phyloP scores from a whole-genome alignment of 1,284 basidiomycete genomes.

The Pseudozyma pruni region DNA sequence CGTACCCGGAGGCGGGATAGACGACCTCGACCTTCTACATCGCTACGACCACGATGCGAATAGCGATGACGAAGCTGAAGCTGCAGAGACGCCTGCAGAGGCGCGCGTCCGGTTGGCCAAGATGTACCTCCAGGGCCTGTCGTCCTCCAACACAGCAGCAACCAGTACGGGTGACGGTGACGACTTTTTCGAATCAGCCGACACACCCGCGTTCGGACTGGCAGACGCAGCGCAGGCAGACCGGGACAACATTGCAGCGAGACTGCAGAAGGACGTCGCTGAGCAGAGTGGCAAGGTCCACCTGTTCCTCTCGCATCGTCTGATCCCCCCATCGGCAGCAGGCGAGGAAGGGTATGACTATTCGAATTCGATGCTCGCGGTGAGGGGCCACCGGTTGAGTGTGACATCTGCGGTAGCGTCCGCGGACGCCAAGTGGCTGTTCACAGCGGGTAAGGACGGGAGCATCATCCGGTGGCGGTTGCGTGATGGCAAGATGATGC shows the following conservation, averaged over 20 bases:
- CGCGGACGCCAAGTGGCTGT: constrained; percentile 75
- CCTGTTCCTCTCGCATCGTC: constrained; percentile 73
- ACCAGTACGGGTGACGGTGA: constrained; percentile 13
- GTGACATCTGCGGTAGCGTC: constrained; percentile 81
- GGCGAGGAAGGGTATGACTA: neutral
- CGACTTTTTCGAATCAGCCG: constrained; percentile 67
- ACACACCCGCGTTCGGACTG: constrained; percentile 64
- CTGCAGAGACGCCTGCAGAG: constrained; percentile 84
- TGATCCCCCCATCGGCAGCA: constrained; percentile 34
- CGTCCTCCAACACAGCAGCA: constrained; percentile 1
- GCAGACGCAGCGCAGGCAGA: constrained; percentile 94
- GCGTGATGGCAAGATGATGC: constrained; percentile 60
- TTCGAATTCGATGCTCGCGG: constrained; percentile 66
- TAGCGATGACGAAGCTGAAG: constrained; percentile 54
- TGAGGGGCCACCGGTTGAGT: constrained; percentile 79
- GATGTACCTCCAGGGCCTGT: constrained; percentile 84
- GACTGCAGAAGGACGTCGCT: constrained; percentile 74
- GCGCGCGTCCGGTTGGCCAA: constrained; percentile 90
- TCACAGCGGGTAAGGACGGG: constrained; percentile 62
- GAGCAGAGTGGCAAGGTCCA: constrained; percentile 74
- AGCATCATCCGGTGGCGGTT: constrained; percentile 62
- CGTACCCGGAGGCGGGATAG: constrained; percentile 33
- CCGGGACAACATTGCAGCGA: constrained; percentile 86
- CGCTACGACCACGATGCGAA: constrained; percentile 36
- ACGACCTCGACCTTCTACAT: constrained; percentile 61